Evolutionary conservation across 768 basidiomycete species (phyloP), one percentile per base, ranked within the genome.

Genomic region (Trametes gibbosa): DNA sequence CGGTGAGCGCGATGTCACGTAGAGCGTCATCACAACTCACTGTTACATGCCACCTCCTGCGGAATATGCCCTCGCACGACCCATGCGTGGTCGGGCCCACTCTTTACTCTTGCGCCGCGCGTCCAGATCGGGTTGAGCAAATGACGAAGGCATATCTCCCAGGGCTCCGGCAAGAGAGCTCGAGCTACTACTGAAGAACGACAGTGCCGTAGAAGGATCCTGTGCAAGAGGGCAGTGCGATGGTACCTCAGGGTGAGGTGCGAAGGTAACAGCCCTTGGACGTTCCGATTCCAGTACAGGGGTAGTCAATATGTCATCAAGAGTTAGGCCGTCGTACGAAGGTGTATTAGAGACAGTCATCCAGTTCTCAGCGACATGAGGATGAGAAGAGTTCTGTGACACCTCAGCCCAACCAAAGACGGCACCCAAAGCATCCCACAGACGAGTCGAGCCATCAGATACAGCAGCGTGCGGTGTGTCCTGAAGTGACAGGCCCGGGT

Each of bases 261-360:
- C 60, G 40, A 61, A 61, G 12, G 55, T 40, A 3, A 56, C 60
- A 37, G 54, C 32, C 27, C 48, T 61, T 3, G 40, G 24, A 34
- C 5, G 27, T 8, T 48, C 32, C 17, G 7, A n/a, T 10, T 43
- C 52, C 23, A 6, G 39, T 1, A 64, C 59, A 35, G 67, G 61
- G 54, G 65, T 68, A 37, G 66, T 60, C 21, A 70, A 50, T 17
- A 68, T 59, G 37, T 68, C 67, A 34, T 57, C 56, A 13, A 70
- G 56, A 23, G 63, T 53, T n/a, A 68, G 57, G 23, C 25, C 59
- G 21, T 51, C 46, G 16, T 32, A 19, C 23, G 56, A 53, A 9
- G 40, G 14, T 29, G 16, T 2, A 32, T 21, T 10, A 35, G 19
- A 34, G 48, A 48, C 32, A 32, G 6, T 24, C 0, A 25, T 13